Evolutionary conservation across 768 basidiomycete species (phyloP).

Genomic region (Ramaria sp.): DNA sequence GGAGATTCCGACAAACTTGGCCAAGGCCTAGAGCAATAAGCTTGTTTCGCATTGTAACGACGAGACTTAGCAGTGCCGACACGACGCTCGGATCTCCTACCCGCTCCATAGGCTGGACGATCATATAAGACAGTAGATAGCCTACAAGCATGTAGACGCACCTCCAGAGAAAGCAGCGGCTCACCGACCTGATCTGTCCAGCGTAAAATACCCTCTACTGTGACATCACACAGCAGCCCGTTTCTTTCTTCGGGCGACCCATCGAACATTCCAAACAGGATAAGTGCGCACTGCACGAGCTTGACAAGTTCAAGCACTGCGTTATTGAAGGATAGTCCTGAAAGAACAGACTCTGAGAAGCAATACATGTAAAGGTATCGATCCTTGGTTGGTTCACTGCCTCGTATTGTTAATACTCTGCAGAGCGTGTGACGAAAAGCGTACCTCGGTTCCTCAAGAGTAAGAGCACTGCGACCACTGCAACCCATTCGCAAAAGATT

Average conservation of each 20-base stretch:
- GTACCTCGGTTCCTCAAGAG: conserved; percentile 66
- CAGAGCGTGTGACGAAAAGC: conserved; percentile 10
- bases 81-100: conserved; percentile 65
- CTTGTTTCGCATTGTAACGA: conserved; percentile 59
- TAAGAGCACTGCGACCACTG: conserved; percentile 66
- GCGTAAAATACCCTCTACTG: conserved; percentile 54
- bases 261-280: conserved; percentile 57
- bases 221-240: conserved; percentile 69
- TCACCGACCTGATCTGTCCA: conserved; percentile 64
- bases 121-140: background rate
- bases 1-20: conserved; percentile 21
- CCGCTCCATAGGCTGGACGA: conserved; percentile 50
- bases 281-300: conserved; percentile 59
- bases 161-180: conserved; percentile 52
- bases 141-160: conserved; percentile 13
- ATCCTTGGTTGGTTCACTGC: conserved; percentile 69
- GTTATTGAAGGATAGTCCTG: conserved; percentile 38
- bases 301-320: conserved; percentile 71
- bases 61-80: conserved; percentile 57
- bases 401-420: conserved; percentile 1
- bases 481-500: conserved; percentile 78
- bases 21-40: conserved; percentile 44
- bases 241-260: conserved; percentile 30
- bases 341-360: conserved; percentile 31
- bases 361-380: conserved; percentile 66